A percentile compares a stretch with the other conserved stretches of the same genome.
Evolutionary conservation across 164 flowering plant genomes (phyloP).

Genomic region (Magnolia changhungtana): DNA sequence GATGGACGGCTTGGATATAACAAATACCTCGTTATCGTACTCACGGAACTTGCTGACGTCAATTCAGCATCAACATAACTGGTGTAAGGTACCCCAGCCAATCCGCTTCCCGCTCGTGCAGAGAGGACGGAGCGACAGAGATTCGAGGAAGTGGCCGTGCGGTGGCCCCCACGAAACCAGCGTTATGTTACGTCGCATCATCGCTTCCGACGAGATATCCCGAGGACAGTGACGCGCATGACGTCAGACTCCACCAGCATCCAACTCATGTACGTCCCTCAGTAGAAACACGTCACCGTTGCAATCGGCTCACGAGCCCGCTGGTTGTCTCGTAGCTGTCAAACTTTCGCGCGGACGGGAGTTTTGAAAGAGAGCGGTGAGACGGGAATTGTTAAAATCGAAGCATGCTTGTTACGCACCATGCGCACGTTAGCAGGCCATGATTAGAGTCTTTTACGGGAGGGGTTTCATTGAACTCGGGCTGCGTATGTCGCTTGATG

Average conservation of each 20-base stretch:
- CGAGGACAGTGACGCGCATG: neutral
- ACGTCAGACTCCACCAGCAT: neutral
- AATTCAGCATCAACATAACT: too few species aligned
- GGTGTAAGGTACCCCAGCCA: too few species aligned
- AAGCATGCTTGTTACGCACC: neutral
- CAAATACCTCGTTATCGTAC: too few species aligned
- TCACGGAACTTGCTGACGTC: too few species aligned
- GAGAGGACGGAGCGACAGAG: neutral
- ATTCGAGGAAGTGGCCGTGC: neutral
- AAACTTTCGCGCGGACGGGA: neutral
- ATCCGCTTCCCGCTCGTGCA: too few species aligned
- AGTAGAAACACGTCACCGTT: neutral
- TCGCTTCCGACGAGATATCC: neutral
- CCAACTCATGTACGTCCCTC: neutral
- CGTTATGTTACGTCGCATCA: conserved; percentile 3
- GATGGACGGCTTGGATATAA: too few species aligned
- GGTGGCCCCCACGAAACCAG: neutral
- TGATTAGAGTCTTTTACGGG: too few species aligned
- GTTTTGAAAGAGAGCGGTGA: neutral
- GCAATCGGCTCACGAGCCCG: neutral
- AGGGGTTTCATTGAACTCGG: too few species aligned
- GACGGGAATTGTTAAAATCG: neutral
- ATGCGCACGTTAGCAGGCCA: neutral
- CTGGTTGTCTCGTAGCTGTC: conserved; percentile 5
- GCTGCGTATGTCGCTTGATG: too few species aligned